Evolutionary conservation across 2,329 filamentous ascomycete genomes (phyloP).

Genomic region (Ceratocystiopsis brevicomis): DNA sequence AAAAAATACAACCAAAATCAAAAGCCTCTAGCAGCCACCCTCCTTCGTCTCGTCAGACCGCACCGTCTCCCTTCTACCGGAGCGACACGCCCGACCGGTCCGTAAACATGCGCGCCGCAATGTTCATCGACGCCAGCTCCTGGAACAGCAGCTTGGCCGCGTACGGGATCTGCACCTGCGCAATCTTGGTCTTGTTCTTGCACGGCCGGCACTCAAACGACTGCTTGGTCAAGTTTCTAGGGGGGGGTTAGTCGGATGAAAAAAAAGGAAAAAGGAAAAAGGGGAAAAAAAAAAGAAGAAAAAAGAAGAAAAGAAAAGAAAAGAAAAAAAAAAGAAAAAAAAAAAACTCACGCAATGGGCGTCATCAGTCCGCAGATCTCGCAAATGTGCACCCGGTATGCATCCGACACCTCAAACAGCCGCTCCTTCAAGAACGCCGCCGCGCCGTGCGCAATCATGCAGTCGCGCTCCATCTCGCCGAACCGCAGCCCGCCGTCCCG

Average conservation of each 20-base stretch:
- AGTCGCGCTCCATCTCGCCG: slow-evolving; percentile 99
- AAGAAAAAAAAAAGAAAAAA: neutral
- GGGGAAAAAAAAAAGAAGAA: neutral
- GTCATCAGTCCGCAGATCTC: slow-evolving; percentile 99
- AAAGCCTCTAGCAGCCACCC: too few relatives aligned
- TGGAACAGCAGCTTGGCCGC: slow-evolving; percentile 97
- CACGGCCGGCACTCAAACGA: slow-evolving; percentile 93
- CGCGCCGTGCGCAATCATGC: slow-evolving; percentile 99
- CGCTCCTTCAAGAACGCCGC: slow-evolving; percentile 94
- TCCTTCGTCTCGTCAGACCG: too few relatives aligned
- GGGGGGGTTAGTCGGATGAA: too few relatives aligned
- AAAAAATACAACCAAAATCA: too few relatives aligned
- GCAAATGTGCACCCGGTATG: slow-evolving; percentile 94
- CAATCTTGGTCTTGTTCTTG: slow-evolving; percentile 98
- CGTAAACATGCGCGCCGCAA: slow-evolving; percentile 93
- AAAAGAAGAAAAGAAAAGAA: neutral
- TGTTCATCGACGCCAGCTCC: slow-evolving; percentile 95
- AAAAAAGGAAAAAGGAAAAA: neutral
- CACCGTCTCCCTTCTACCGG: slow-evolving; percentile 22
- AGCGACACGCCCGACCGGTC: slow-evolving; percentile 59
- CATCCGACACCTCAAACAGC: slow-evolving; percentile 91
- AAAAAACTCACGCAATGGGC: slow-evolving; percentile 72
- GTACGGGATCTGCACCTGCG: slow-evolving; percentile 93
- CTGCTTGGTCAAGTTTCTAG: slow-evolving; percentile 79
- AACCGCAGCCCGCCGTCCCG: slow-evolving; percentile 95